Base-by-base conservation (phyloP, 805 yeast genomes). In the Metschnikowia aberdeeniae region DNA sequence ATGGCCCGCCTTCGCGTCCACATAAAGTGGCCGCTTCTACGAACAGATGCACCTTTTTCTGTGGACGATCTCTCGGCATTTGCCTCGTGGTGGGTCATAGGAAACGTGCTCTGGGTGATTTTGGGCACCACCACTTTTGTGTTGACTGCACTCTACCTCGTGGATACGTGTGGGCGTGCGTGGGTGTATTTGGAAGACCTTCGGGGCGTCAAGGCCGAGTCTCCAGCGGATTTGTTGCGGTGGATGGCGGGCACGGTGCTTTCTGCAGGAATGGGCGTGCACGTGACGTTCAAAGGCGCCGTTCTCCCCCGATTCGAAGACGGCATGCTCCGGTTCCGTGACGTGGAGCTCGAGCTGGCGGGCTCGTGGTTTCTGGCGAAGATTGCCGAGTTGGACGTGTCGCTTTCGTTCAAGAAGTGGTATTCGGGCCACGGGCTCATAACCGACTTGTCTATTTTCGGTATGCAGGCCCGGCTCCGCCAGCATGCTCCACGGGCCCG, bases 91-190 rank as follows among this genome's bases (percentile, higher is more conserved):
- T 58, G 77, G 10, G 67, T 78, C 27, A 75, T 78, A 80, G 83
- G 82, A 0, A 75, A 78, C 53, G 61, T 77, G 17, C 57, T 78
- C 31, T 78, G 81, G 81, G 64, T 78, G 13, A 57, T 77, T 11
- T 61, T 78, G 44, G 83, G 83, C 3, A 78, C 84, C 3, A 78
- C 84, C 7, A 78, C 82, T 1, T 78, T 78, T 55, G 72, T 72
- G 7, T 72, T 80, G 31, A 64, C 70, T 28, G 49, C 72, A 6
- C 66, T 78, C 56, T 76, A 77, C 54, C 53, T 73, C 1, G 58
- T 75, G 4, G 72, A 78, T 35, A 52, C 59, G 9, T 58, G 62
- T 42, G 72, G 68, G 34, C 60, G 59, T 30, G 42, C 35, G 8
- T 39, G 42, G 42, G 11, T 6, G 14, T 39, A 31, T 20, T 29